These are phyloP conservation scores for Penicillium sp. DNA, from an alignment of 2,329 filamentous ascomycete genomes.

Conservation along the genomic window DNA sequence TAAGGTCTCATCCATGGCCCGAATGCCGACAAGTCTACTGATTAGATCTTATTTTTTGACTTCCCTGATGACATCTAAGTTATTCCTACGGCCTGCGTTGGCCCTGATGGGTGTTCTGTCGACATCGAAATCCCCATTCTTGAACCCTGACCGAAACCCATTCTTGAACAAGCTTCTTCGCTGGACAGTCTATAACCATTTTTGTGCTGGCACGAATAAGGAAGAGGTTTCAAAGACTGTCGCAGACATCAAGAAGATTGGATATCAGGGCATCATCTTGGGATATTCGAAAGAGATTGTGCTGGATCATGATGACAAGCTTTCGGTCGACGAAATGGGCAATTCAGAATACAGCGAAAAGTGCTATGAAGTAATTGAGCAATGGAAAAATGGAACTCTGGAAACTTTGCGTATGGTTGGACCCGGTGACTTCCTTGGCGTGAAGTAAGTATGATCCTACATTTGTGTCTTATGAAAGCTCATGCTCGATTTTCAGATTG, in stretches of 20 bases:
- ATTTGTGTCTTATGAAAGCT: not conserved
- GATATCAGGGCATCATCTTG: conserved; percentile 80
- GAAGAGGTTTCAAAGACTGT: conserved; percentile 67
- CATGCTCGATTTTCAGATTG: conserved; percentile 8
- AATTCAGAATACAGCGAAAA: conserved; percentile 15
- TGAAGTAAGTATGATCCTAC: conserved; percentile 16
- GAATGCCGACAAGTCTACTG: conserved; percentile 17
- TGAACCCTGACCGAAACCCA: conserved; percentile 74
- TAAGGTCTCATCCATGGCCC: conserved; percentile 20
- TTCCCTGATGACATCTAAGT: conserved; percentile 33
- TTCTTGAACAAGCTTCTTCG: conserved; percentile 69
- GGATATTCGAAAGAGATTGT: conserved; percentile 82
- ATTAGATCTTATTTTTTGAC: conserved; percentile 21
- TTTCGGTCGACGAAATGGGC: conserved; percentile 11
- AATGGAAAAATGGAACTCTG: conserved; percentile 24
- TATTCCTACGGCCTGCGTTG: conserved; percentile 68
- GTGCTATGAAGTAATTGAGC: conserved; percentile 20
- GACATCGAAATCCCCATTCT: conserved; percentile 62
- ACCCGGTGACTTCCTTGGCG: conserved; percentile 21
- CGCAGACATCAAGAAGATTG: conserved; percentile 65
- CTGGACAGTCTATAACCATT: conserved; percentile 84
- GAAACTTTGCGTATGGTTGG: conserved; percentile 24
- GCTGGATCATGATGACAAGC: conserved; percentile 51
- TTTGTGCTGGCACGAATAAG: conserved; percentile 78
- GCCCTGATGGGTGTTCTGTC: conserved; percentile 67